Conservation (phyloP, 805 yeast genomes). For the Metschnikowia gelsemii region DNA sequence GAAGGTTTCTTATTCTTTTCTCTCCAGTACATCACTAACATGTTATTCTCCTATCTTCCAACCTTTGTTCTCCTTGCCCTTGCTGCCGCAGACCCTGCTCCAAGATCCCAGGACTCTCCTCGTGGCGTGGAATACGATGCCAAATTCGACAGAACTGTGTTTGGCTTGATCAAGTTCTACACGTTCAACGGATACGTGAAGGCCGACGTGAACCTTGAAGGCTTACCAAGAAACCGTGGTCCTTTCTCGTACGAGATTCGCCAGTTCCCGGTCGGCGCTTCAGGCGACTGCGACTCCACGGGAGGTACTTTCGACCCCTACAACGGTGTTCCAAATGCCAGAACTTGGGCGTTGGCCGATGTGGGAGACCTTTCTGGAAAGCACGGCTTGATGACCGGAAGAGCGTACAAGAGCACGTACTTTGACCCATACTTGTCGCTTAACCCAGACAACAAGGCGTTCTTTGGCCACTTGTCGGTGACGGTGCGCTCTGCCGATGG, state of each 20-base stretch:
- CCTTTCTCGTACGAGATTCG: neutral
- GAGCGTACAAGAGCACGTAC: neutral
- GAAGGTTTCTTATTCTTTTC: no score
- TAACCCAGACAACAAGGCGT: neutral
- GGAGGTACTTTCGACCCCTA: neutral
- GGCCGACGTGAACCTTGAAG: no score
- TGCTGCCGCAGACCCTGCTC: no score
- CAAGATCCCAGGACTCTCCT: no score
- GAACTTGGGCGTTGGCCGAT: neutral
- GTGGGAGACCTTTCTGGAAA: neutral
- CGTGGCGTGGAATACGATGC: no score
- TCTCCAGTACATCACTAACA: no score
- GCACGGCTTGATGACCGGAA: neutral
- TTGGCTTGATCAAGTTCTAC: no score
- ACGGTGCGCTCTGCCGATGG: neutral
- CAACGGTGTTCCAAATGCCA: neutral
- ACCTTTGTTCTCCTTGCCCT: no score
- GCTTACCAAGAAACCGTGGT: no score
- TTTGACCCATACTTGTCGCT: neutral
- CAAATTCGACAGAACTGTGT: no score
- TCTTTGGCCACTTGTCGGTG: neutral
- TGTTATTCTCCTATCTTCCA: no score
- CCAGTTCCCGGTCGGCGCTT: neutral
- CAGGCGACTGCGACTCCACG: neutral
- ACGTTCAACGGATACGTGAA: no score